A percentile compares a stretch with the other conserved stretches of the same genome.
phyloP scores from a whole-genome alignment of 192 early-diverging fungal species.

The Geosiphon pyriformis region DNA sequence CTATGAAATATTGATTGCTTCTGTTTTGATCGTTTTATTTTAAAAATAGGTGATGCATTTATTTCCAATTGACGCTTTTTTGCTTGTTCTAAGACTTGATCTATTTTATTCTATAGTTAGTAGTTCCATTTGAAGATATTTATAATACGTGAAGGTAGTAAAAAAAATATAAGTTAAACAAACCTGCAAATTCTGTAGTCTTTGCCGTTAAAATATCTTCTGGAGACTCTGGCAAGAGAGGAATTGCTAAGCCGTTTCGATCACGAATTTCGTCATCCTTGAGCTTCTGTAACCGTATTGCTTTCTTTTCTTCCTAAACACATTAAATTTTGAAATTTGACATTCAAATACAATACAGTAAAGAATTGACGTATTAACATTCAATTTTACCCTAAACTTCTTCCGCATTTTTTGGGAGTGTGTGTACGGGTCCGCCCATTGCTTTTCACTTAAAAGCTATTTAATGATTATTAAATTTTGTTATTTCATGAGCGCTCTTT shows the following conservation, averaged over 20 bases:
- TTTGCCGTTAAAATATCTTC: slow-evolving; percentile 52
- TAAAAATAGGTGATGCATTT: slow-evolving; percentile 27
- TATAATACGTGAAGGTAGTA: not conserved
- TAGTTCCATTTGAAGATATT: slow-evolving; percentile 4
- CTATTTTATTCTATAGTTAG: slow-evolving; percentile 9
- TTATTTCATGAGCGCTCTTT: too few relatives aligned
- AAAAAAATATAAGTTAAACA: not conserved
- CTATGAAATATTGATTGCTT: slow-evolving; percentile 4
- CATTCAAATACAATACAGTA: not conserved
- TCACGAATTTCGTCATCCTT: slow-evolving; percentile 50
- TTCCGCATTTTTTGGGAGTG: slow-evolving; percentile 65
- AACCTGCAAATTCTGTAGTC: slow-evolving; percentile 41
- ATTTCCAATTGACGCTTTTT: slow-evolving; percentile 30
- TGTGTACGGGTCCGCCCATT: slow-evolving; percentile 78
- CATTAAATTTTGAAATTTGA: not conserved
- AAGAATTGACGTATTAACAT: not conserved
- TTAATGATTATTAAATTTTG: too few relatives aligned
- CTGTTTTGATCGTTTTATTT: not conserved
- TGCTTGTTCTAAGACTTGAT: slow-evolving; percentile 19
- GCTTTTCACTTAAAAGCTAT: slow-evolving; percentile 51
- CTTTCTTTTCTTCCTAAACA: slow-evolving; percentile 51
- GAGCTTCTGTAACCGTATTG: slow-evolving; percentile 33
- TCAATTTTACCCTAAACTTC: slow-evolving; percentile 51
- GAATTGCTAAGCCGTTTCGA: slow-evolving; percentile 53
- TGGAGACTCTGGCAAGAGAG: slow-evolving; percentile 46